Base-by-base conservation (phyloP, 163 green algal genomes). In the Prototheca stagnorum region DNA sequence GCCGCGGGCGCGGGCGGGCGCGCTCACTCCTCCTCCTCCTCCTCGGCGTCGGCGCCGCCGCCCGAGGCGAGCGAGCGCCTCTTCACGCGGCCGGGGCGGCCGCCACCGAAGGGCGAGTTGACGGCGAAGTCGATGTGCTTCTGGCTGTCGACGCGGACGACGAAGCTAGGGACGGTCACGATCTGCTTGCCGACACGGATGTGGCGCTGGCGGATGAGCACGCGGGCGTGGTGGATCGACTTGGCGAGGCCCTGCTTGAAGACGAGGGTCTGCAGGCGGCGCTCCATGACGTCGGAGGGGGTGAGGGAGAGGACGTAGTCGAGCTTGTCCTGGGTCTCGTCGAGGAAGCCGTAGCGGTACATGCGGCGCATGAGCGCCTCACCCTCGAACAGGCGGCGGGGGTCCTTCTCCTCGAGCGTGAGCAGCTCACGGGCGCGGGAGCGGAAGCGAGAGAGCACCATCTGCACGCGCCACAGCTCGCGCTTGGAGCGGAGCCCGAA, bases 91-190 rank as follows among this genome's bases (percentile, higher is more conserved):
- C 90, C 90, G 45, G 90, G 88, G 46, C 86, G 79, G 63, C 90
- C 90, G 58, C 89, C 89, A 46, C 89, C 87, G 70, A 97, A 95
- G 66, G 89, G 87, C 42, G 64, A 85, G 62, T 88, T 92, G 43
- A 97, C 74, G 17, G 85, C 73, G 67, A 97, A 98, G 82, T 98
- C 89, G 60, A 98, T 95, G 79, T 98, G 90, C 84, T 96, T 97
- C 82, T 98, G 86, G 70, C 73, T 88, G 68, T 98, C 90, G 21
- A 96, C 74, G 47, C 86, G 77, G 45, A 98, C 90, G 54, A 95
- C 68, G 82, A 98, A 98, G 39, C 78, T 93, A 37, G 90, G 78
- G 53, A 98, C 80, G 70, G 96, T 93, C 15, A 98, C 90, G 53
- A 98, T 86, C 72, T 98, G 90, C 83, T 98, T 98, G 70, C 90